Conservation (phyloP, 139 green algal species). For the Coelastrella sp. region DNA sequence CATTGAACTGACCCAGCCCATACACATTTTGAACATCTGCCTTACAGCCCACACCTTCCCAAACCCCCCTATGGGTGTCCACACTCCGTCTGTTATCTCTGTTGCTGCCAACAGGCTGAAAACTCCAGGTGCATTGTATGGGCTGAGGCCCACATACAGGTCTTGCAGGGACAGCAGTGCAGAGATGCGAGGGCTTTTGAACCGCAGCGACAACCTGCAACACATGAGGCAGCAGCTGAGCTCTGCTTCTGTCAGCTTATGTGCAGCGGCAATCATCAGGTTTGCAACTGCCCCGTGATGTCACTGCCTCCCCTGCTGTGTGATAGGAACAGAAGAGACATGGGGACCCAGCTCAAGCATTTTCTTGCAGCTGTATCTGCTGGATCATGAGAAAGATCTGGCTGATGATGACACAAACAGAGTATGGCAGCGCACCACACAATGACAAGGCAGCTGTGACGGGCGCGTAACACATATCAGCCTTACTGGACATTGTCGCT, state of each 20-base stretch:
- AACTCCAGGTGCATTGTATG: slow-evolving; percentile 82
- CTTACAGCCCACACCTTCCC: slow-evolving; percentile 51
- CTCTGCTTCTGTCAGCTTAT: no score
- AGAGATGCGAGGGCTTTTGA: slow-evolving; percentile 70
- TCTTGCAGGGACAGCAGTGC: slow-evolving; percentile 89
- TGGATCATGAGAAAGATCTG: no score
- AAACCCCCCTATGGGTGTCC: slow-evolving; percentile 88
- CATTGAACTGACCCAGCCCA: no score
- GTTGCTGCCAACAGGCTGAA: slow-evolving; percentile 89
- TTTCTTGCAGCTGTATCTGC: no score
- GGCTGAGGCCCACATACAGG: slow-evolving; percentile 89
- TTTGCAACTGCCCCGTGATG: no score
- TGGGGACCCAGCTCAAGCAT: no score
- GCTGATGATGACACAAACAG: no score
- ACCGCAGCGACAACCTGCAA: slow-evolving; percentile 71
- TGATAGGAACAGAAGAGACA: background rate
- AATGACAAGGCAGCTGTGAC: no score
- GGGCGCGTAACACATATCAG: no score
- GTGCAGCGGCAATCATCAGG: no score
- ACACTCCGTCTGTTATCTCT: slow-evolving; percentile 91
- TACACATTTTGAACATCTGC: background rate
- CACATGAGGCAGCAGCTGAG: background rate
- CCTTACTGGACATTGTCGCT: no score
- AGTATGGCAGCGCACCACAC: no score
- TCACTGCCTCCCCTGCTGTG: background rate